Percentiles rank a stretch among this genome's conserved stretches.
Evolutionary conservation across 495 filamentous ascomycete species (phyloP).

Genomic region (Lasiosphaeriaceae sp.): DNA sequence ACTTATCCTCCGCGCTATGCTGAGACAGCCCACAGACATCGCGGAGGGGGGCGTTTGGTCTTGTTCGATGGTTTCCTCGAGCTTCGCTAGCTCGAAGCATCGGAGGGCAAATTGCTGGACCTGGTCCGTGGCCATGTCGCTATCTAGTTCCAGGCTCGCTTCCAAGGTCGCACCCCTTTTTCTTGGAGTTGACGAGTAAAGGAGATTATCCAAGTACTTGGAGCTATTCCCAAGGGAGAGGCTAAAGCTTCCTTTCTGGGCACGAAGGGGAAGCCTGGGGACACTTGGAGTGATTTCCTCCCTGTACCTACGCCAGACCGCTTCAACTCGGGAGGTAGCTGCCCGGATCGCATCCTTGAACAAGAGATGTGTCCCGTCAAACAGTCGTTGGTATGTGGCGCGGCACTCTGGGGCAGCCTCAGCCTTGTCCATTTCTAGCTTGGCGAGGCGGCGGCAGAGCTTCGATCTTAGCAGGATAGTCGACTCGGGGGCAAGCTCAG

Average conservation of each 20-base stretch:
- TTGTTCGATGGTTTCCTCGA: background rate
- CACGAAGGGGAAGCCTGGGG: background rate
- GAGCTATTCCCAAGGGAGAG: background rate
- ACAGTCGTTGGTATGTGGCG: background rate
- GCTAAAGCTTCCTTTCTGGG: background rate
- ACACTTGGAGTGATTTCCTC: constrained; percentile 3
- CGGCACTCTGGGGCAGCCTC: constrained; percentile 1
- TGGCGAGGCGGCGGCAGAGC: constrained; percentile 57
- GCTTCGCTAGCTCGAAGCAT: background rate
- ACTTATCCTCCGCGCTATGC: constrained; percentile 28
- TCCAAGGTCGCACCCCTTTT: background rate
- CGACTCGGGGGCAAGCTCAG: background rate
- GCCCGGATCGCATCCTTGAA: constrained; percentile 19
- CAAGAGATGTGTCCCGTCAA: constrained; percentile 21
- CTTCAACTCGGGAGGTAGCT: background rate
- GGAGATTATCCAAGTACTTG: background rate
- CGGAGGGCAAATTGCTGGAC: background rate
- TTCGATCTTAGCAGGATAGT: constrained; percentile 42
- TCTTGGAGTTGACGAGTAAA: background rate
- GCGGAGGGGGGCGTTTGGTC: background rate
- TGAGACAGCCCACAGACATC: background rate
- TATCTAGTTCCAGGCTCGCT: background rate
- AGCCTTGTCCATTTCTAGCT: constrained; percentile 44
- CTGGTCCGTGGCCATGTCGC: background rate
- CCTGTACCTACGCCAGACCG: background rate